Percentiles rank a stretch among this genome's conserved stretches.
Conservation (phyloP, 192 early-diverging fungal species). For the Geranomyces variabilis region DNA sequence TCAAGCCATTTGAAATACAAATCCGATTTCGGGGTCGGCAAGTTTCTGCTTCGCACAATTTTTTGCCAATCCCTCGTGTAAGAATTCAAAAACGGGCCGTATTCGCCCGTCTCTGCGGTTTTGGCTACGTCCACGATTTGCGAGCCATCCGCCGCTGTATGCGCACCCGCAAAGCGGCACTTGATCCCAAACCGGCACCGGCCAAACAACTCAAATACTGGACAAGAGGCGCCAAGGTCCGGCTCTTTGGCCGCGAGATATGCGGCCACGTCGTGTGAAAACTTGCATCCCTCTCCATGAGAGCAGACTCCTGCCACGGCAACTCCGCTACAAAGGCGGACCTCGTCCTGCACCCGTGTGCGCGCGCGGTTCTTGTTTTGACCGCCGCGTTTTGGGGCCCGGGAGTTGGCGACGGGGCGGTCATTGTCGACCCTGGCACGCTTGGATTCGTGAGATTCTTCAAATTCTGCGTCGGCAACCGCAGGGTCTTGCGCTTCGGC, state of each 20-base stretch:
- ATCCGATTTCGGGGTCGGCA: conserved; percentile 16
- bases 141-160: conserved; percentile 49
- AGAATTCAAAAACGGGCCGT: conserved; percentile 18
- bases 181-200: conserved; percentile 60
- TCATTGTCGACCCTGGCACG: background rate
- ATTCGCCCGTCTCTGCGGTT: background rate
- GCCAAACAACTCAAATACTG: conserved; percentile 73
- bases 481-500: background rate
- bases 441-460: background rate
- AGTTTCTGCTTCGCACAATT: background rate
- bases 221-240: conserved; percentile 77
- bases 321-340: conserved; percentile 58
- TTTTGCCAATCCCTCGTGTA: conserved; percentile 35
- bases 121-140: conserved; percentile 61
- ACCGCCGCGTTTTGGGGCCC: conserved; percentile 11
- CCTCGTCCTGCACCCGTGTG: conserved; percentile 20
- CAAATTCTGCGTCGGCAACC: background rate
- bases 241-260: conserved; percentile 74
- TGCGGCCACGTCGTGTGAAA: conserved; percentile 74
- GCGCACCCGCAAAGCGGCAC: conserved; percentile 50
- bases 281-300: conserved; percentile 65
- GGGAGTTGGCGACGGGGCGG: background rate
- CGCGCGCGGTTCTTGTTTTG: conserved; percentile 32
- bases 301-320: conserved; percentile 54
- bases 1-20: conserved; percentile 18